Evolutionary conservation across 1,284 basidiomycete species (phyloP).

Genomic region (Sanghuangporus baumii): DNA sequence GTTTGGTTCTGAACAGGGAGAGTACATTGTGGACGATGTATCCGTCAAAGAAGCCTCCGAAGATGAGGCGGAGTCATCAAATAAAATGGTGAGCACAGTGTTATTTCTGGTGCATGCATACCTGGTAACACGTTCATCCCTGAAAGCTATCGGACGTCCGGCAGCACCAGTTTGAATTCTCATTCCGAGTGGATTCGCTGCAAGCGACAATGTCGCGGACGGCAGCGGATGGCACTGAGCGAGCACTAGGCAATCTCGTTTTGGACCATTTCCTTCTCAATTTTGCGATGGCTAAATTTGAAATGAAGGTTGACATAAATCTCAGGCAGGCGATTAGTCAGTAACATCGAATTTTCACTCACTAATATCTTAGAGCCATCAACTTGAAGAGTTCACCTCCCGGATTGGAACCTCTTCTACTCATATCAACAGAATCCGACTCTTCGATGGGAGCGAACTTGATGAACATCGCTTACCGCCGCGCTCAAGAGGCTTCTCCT

Average conservation of each 20-base stretch:
- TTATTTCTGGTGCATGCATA: slow-evolving; percentile 13
- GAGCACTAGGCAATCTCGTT: slow-evolving; percentile 72
- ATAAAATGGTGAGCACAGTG: slow-evolving; percentile 12
- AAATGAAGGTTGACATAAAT: slow-evolving; percentile 85
- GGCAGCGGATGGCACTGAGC: slow-evolving; percentile 55
- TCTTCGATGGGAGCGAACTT: slow-evolving; percentile 59
- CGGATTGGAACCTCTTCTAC: slow-evolving; percentile 62
- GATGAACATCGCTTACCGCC: slow-evolving; percentile 78
- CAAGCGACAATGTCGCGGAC: slow-evolving; percentile 80
- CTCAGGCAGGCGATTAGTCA: slow-evolving; percentile 47
- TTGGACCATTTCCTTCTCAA: slow-evolving; percentile 78
- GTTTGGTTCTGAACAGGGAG: slow-evolving; percentile 43
- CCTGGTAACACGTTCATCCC: slow-evolving; percentile 37
- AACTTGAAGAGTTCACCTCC: slow-evolving; percentile 5
- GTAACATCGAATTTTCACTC: not conserved
- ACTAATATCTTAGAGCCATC: slow-evolving; percentile 39
- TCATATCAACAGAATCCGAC: slow-evolving; percentile 57
- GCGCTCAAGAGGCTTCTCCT: slow-evolving; percentile 82
- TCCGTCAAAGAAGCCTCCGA: slow-evolving; percentile 40
- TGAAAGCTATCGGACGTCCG: slow-evolving; percentile 52
- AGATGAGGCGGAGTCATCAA: slow-evolving; percentile 26
- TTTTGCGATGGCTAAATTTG: slow-evolving; percentile 75
- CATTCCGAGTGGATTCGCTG: slow-evolving; percentile 88
- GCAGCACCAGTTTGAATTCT: slow-evolving; percentile 86
- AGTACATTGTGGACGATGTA: slow-evolving; percentile 71